Evolutionary conservation across 2,329 filamentous ascomycete genomes (phyloP), one percentile per base, ranked within the genome.

Genomic region (Passalora sequoiae): DNA sequence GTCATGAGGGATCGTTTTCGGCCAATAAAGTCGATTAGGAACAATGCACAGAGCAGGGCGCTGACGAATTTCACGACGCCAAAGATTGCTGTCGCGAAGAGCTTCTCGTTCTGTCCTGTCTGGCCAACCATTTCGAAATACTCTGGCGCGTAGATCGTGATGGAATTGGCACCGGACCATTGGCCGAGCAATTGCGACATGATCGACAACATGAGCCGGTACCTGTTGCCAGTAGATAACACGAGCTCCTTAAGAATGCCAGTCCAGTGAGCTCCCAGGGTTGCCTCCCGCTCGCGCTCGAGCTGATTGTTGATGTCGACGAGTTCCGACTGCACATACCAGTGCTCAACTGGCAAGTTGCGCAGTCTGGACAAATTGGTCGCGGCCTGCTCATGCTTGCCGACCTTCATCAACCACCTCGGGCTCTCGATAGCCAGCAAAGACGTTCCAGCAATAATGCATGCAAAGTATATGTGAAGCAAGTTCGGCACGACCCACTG

Each of bases 381-480:
- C 9, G 46, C 38, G 27, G 62, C 62, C 35, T 60, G 40, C 33
- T 60, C 60, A 17, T 59, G 49, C 46, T 60, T 56, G 29, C 59
- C 59, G 19, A 58, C 54, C 46, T 62, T 63, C 45, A 60, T 33
- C 4, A 65, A 54, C 60, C 60, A 65, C 27, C 62, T 52, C 3
- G 62, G 62, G 15, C 50, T 55, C 37, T 64, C 61, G 44, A 58
- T 50, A 4, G 57, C 55, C 43, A 61, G 52, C 46, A 62, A 82
- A 8, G 79, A 84, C 10, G 89, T 71, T 43, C 78, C 55, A 58
- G 86, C 76, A 60, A 89, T 87, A 47, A 89, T 66, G 4, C 77
- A 77, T 2, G 84, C 81, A 58, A 89, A 88, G 59, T 88, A 88
- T 62, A 91, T 71, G 60, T 91, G 85, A 44, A 89, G 70, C 53